These are phyloP conservation scores for Periconia sp. DNA, from an alignment of 2,329 filamentous ascomycete species.

Conservation along the genomic window DNA sequence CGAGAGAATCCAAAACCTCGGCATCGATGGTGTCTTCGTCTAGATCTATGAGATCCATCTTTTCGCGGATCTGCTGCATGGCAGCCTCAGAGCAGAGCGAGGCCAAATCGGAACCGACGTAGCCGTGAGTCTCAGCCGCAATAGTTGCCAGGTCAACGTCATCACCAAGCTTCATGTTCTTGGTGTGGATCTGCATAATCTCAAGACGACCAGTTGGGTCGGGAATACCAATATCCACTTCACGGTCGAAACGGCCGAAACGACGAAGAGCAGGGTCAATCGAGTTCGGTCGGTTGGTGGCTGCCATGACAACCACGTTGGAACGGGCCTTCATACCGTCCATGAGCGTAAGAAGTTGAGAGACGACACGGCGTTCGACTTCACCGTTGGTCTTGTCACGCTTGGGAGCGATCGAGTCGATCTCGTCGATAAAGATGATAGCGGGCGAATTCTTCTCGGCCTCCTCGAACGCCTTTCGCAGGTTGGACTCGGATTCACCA, in stretches of 20 bases:
- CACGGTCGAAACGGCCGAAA: slow-evolving; percentile 98
- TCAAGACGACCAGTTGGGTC: slow-evolving; percentile 98
- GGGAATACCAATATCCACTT: slow-evolving; percentile 97
- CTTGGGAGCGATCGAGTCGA: slow-evolving; percentile 98
- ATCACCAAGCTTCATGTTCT: slow-evolving; percentile 99
- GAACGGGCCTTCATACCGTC: slow-evolving; percentile 99
- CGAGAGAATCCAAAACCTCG: slow-evolving; percentile 95
- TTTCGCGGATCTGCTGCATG: slow-evolving; percentile 99
- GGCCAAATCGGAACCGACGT: slow-evolving; percentile 97
- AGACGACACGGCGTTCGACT: slow-evolving; percentile 97
- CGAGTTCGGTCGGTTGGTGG: slow-evolving; percentile 97
- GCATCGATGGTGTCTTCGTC: slow-evolving; percentile 99
- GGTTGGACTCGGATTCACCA: slow-evolving; percentile 96
- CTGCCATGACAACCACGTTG: slow-evolving; percentile 98
- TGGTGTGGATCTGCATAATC: slow-evolving; percentile 99
- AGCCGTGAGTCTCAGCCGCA: slow-evolving; percentile 96
- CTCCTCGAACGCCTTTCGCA: slow-evolving; percentile 99
- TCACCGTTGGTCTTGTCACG: slow-evolving; percentile 99
- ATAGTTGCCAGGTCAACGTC: slow-evolving; percentile 97
- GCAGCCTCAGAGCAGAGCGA: slow-evolving; percentile 98
- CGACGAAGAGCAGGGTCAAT: slow-evolving; percentile 97
- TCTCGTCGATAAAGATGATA: slow-evolving; percentile 99
- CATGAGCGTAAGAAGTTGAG: slow-evolving; percentile 95
- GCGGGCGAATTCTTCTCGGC: slow-evolving; percentile 99
- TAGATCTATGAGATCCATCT: slow-evolving; percentile 99